Conservation (phyloP, 2,329 filamentous ascomycete species). For the Fusarium duplospermum region DNA sequence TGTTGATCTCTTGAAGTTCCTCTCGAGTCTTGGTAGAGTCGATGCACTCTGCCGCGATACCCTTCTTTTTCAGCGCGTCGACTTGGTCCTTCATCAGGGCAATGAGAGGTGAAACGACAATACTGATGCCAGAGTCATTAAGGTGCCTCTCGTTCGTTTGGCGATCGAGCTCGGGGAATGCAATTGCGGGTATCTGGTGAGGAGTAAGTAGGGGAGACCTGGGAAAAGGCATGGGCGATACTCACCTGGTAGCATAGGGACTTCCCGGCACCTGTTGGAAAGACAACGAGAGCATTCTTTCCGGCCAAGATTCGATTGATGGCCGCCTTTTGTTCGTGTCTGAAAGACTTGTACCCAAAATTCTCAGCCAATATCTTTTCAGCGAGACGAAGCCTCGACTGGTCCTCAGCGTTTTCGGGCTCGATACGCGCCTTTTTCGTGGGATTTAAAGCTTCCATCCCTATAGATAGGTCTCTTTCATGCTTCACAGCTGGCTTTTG, state of each 20-base stretch:
- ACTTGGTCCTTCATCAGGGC: conserved; percentile 72
- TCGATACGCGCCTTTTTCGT: conserved; percentile 28
- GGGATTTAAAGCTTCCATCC: background rate
- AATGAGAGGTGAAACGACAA: conserved; percentile 68
- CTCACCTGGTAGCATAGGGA: conserved; percentile 61
- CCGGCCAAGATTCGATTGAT: conserved; percentile 53
- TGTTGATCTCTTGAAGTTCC: conserved; percentile 53
- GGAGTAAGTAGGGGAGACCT: background rate
- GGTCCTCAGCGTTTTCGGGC: background rate
- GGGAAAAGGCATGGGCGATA: background rate
- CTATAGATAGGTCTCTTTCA: background rate
- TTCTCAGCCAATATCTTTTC: conserved; percentile 49
- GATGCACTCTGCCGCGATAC: conserved; percentile 64
- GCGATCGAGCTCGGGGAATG: conserved; percentile 58
- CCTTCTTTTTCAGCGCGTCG: conserved; percentile 61
- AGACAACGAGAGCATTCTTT: conserved; percentile 57
- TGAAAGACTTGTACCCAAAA: conserved; percentile 55
- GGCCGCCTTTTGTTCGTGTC: conserved; percentile 58
- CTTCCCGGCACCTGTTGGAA: conserved; percentile 63
- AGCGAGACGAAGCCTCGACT: conserved; percentile 29
- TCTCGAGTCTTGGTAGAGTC: conserved; percentile 67
- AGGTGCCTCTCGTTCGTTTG: conserved; percentile 39
- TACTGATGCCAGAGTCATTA: conserved; percentile 60
- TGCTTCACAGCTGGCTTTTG: conserved; percentile 19
- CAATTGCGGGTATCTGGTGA: conserved; percentile 58